These are phyloP conservation scores for Zea mays DNA, from an alignment of 176 grass and related monocot species.

Conservation along the genomic window Zm-B73-REFERENCE-NAM-5.0 NC_050104.1:118032501-118033000, in stretches of 20 bases:
- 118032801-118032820: background rate
- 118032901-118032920: background rate
- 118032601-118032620: background rate
- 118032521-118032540: constrained; percentile 48
- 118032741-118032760: background rate
- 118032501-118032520: background rate
- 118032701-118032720: background rate
- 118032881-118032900: background rate
- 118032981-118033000: background rate
- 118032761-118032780: background rate
- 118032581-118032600: background rate
- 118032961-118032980: background rate
- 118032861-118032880: background rate
- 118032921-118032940: background rate
- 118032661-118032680: background rate
- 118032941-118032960: background rate
- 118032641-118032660: background rate
- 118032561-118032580: background rate
- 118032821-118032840: background rate
- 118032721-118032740: background rate
- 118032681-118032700: background rate
- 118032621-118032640: background rate
- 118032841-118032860: no score
- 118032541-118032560: constrained; percentile 12
- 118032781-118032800: background rate